phyloP scores from a whole-genome alignment of 805 yeast genomes.

The Yueomyces sinensis region DNA sequence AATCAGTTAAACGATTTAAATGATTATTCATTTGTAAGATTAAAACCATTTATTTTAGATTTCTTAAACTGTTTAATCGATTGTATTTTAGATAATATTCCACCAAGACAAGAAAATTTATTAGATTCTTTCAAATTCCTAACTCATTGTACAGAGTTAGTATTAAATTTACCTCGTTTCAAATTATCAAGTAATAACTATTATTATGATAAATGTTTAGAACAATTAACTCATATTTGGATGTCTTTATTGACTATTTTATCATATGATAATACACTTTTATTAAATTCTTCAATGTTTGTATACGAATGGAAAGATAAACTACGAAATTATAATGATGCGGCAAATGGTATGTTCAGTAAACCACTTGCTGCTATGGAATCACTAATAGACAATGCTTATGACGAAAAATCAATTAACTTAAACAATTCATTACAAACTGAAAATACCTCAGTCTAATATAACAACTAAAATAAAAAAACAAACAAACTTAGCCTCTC shows the following conservation, averaged over 20 bases:
- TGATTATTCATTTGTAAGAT: slow-evolving; percentile 25
- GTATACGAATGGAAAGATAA: not conserved
- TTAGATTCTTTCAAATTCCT: slow-evolving; percentile 18
- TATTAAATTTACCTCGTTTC: slow-evolving; percentile 21
- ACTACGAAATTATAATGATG: not conserved
- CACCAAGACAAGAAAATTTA: slow-evolving; percentile 18
- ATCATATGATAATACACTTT: not conserved
- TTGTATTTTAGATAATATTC: slow-evolving; percentile 20
- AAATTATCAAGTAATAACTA: slow-evolving; percentile 23
- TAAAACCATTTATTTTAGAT: slow-evolving; percentile 20
- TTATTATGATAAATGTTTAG: slow-evolving; percentile 24
- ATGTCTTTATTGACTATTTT: not conserved
- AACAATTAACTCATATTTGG: slow-evolving; percentile 23
- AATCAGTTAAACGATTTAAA: slow-evolving; percentile 9
- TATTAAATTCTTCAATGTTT: not conserved
- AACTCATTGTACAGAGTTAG: slow-evolving; percentile 18
- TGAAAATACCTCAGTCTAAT: too few species aligned
- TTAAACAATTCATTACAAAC: too few species aligned
- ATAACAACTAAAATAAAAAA: too few species aligned
- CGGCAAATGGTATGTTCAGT: not conserved
- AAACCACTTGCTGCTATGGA: not conserved
- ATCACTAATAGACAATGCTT: not conserved
- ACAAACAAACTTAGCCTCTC: too few species aligned
- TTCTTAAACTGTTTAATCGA: slow-evolving; percentile 24
- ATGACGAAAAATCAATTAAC: too few species aligned